These are phyloP conservation scores for Chalara sp. DNA, from an alignment of 2,329 filamentous ascomycete genomes.

Conservation along the genomic window DNA sequence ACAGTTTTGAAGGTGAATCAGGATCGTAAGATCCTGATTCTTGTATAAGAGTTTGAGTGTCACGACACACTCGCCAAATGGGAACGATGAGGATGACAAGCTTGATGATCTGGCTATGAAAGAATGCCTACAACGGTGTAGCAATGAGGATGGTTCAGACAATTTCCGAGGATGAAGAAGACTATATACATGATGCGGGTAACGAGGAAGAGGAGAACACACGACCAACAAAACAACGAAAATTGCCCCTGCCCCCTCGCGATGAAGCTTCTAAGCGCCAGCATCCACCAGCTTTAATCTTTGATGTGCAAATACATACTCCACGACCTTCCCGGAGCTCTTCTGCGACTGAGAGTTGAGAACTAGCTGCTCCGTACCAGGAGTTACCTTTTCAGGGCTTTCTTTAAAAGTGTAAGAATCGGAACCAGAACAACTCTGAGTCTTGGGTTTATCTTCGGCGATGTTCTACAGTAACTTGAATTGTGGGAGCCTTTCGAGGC, in stretches of 20 bases:
- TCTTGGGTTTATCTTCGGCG: neutral
- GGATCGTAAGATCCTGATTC: too few species aligned
- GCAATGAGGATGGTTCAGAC: neutral
- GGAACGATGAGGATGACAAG: too few species aligned
- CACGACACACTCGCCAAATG: too few species aligned
- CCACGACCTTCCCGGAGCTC: neutral
- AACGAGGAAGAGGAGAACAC: neutral
- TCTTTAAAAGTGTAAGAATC: neutral
- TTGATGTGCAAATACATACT: neutral
- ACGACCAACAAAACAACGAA: neutral
- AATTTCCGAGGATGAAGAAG: neutral
- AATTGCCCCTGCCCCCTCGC: neutral
- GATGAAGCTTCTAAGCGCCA: neutral
- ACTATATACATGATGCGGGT: neutral
- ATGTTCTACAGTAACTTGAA: neutral
- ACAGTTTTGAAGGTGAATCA: too few species aligned
- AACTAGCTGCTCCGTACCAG: neutral
- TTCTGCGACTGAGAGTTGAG: neutral
- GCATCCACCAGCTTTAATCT: neutral
- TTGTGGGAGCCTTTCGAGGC: neutral
- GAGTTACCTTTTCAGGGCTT: neutral
- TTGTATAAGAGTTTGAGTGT: too few species aligned
- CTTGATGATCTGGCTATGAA: neutral
- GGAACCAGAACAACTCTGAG: neutral
- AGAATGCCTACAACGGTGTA: neutral